phyloP scores from a whole-genome alignment of 495 filamentous ascomycete species.

The Penicillium canariense region DNA sequence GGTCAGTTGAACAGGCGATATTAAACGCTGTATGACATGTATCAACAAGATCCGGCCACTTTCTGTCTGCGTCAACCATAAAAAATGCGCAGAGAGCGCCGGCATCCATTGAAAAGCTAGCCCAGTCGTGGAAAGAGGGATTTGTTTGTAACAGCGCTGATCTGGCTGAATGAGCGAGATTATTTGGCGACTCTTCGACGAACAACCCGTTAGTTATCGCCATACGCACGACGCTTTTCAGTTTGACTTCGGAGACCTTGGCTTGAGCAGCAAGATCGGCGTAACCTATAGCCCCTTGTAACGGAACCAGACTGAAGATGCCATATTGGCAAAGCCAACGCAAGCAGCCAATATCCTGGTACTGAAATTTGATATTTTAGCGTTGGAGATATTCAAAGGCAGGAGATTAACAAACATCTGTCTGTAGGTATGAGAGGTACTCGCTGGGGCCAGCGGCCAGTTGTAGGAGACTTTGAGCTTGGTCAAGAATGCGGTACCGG shows the following conservation, averaged over 20 bases:
- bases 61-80: conserved; percentile 18
- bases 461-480: conserved; percentile 12
- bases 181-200: conserved; percentile 14
- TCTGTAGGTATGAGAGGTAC: conserved; percentile 18
- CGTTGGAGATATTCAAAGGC: background rate
- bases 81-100: conserved; percentile 14
- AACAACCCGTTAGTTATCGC: conserved; percentile 34
- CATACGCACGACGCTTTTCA: conserved; percentile 35
- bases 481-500: background rate
- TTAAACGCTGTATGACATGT: conserved; percentile 29
- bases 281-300: conserved; percentile 25
- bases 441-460: conserved; percentile 24
- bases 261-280: conserved; percentile 21
- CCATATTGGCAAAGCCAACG: conserved; percentile 24
- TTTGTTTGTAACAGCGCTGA: conserved; percentile 26
- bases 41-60: conserved; percentile 11
- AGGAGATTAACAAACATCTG: conserved; percentile 10
- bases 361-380: conserved; percentile 1
- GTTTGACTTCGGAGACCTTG: conserved; percentile 19
- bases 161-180: conserved; percentile 27
- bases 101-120: background rate
- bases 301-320: conserved; percentile 26
- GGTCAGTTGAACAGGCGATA: conserved; percentile 25
- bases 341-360: conserved; percentile 7
- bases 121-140: conserved; percentile 20